Evolutionary conservation across 768 basidiomycete species (phyloP), one percentile per base, ranked within the genome.

Genomic region (Cystofilobasidium capitatum): DNA sequence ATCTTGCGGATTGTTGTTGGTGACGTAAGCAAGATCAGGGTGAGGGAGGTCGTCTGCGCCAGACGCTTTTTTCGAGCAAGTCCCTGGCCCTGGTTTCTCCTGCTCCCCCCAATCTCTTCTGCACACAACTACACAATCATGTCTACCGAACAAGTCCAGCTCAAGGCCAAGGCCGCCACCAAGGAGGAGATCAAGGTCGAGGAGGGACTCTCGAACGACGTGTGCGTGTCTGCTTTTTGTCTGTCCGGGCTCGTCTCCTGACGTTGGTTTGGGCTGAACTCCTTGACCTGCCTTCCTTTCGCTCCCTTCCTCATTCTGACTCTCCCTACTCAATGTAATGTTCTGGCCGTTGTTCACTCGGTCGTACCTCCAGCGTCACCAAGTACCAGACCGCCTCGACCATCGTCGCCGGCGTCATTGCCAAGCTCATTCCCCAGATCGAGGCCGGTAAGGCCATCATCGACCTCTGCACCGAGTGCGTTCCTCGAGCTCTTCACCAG

Each of bases 351-450:
- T 39, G 59, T 24, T 24, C 26, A 37, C 33, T 29, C 35, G 1
- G 22, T 68, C 58, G 64, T 13, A 44, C 24, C 17, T n/a, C 14
- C 57, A 78, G 77, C 57, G 63, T 78, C 60, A 77, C 76, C 73
- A 80, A 80, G 73, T 79, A 80, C 75, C 76, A 94, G 88, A 82
- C 85, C n/a, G 91, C 94, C 26, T 91, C 89, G 65, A 90, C 93
- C 72, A 91, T 94, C 79, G 86, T 89, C 47, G 83, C 88, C 73
- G 82, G 84, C 72, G 90, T 88, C 67, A 83, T 88, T 76, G 89
- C 89, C 79, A 88, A 87, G 80, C 82, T 98, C 73, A 81, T 96
- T 72, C 85, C 83, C 55, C 81, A 86, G 66, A 80, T 81, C 71
- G 78, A 88, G 16, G 88, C 90, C 75, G 93, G 90, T 36, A 88